Evolutionary conservation across 306 rosid species (phyloP).

Genomic region (Trifolium fragiferum): DNA sequence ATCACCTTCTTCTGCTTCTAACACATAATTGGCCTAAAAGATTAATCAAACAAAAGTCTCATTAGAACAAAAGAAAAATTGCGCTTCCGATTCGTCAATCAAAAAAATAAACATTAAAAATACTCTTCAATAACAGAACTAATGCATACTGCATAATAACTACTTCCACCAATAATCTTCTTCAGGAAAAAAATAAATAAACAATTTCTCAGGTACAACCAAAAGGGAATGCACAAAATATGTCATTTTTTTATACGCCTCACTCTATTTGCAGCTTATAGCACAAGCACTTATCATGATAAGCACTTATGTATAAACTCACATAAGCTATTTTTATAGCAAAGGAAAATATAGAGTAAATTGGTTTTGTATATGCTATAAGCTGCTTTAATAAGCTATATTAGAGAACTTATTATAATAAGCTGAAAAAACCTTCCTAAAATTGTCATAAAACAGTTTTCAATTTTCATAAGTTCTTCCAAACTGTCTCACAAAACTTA

Average conservation of each 20-base stretch:
- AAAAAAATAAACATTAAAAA: constrained; percentile 18
- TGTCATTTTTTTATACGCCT: not conserved
- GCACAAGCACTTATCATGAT: too few species aligned
- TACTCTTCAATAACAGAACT: constrained; percentile 27
- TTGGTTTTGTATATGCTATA: too few species aligned
- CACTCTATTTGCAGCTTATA: not conserved
- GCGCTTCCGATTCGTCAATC: constrained; percentile 8
- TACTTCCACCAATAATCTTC: constrained; percentile 18
- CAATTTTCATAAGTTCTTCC: too few species aligned
- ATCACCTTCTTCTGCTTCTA: constrained; percentile 90
- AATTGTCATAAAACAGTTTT: too few species aligned
- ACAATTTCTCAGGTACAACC: constrained; percentile 22
- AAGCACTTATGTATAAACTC: too few species aligned
- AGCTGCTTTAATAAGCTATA: too few species aligned
- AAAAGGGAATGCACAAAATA: constrained; percentile 28
- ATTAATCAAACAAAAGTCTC: constrained; percentile 16
- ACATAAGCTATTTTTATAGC: too few species aligned
- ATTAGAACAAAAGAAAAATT: constrained; percentile 26
- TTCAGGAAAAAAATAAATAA: not conserved
- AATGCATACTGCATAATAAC: constrained; percentile 26
- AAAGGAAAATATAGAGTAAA: too few species aligned
- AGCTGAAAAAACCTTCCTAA: too few species aligned
- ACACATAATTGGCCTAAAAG: constrained; percentile 64
- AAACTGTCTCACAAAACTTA: too few species aligned
- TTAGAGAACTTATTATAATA: too few species aligned